Evolutionary conservation across 805 yeast genomes (phyloP).

Genomic region (Ogataea methanolica): DNA sequence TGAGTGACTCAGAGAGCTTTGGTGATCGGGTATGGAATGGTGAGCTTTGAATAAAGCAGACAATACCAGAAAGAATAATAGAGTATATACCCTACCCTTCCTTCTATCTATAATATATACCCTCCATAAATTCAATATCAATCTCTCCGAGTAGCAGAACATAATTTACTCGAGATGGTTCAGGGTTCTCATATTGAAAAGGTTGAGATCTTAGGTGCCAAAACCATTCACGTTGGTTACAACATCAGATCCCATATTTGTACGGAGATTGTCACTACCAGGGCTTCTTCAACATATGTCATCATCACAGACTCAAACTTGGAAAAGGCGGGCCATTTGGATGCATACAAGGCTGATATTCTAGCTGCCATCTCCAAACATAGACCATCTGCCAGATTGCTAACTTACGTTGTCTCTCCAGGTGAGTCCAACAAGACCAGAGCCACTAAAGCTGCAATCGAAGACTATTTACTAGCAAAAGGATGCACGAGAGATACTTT

Average conservation of each 20-base stretch:
- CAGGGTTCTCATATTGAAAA: conserved; percentile 32
- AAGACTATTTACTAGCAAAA: conserved; percentile 73
- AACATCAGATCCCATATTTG: conserved; percentile 72
- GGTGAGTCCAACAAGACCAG: conserved; percentile 91
- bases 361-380: conserved; percentile 28
- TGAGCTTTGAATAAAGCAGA: too few relatives aligned
- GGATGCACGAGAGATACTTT: conserved; percentile 97
- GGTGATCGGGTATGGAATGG: too few relatives aligned
- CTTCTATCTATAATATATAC: too few relatives aligned
- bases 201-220: conserved; percentile 76
- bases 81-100: too few relatives aligned
- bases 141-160: background rate
- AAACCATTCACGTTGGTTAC: conserved; percentile 87
- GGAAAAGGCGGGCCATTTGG: conserved; percentile 57
- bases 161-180: conserved; percentile 8
- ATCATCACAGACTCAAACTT: conserved; percentile 84
- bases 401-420: conserved; percentile 76
- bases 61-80: too few relatives aligned
- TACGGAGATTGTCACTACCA: conserved; percentile 51
- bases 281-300: conserved; percentile 87
- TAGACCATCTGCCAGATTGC: conserved; percentile 58
- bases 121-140: too few relatives aligned
- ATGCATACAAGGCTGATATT: conserved; percentile 41
- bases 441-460: conserved; percentile 86
- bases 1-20: too few relatives aligned